Conservation (phyloP, 1,284 basidiomycete genomes). For the Xanthoconium separans region DNA sequence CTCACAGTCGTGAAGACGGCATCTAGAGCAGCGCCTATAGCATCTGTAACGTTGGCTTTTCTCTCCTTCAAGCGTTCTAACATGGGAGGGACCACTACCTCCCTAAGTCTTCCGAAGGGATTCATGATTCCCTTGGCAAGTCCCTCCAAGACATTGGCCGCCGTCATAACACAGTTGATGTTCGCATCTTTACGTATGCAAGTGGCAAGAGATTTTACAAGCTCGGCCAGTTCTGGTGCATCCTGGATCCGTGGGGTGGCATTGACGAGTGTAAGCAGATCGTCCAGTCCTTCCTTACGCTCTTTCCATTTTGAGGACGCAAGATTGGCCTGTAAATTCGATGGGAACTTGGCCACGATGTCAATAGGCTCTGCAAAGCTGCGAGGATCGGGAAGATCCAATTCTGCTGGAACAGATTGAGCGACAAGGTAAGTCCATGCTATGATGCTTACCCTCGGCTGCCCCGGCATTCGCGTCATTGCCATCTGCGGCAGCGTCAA, state of each 20-base stretch:
- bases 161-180: conserved; percentile 92
- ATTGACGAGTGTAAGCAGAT: conserved; percentile 72
- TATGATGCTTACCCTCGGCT: conserved; percentile 24
- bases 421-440: conserved; percentile 11
- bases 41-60: conserved; percentile 88
- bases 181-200: conserved; percentile 92
- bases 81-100: conserved; percentile 76
- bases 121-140: conserved; percentile 81
- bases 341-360: conserved; percentile 73
- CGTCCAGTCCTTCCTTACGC: conserved; percentile 89
- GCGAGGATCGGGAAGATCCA: conserved; percentile 71
- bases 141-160: conserved; percentile 84
- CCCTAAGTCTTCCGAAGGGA: conserved; percentile 76
- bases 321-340: conserved; percentile 71
- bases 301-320: conserved; percentile 98
- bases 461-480: conserved; percentile 37
- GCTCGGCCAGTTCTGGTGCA: conserved; percentile 68
- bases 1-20: conserved; percentile 84
- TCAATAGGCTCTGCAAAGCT: conserved; percentile 84
- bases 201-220: conserved; percentile 75
- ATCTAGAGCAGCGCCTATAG: conserved; percentile 86
- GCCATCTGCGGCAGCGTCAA: conserved; percentile 40
- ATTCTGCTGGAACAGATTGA: conserved; percentile 34
- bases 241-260: conserved; percentile 79
- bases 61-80: conserved; percentile 94